Evolutionary conservation across 2,329 filamentous ascomycete species (phyloP).

Genomic region (Penicillium rolfsii): DNA sequence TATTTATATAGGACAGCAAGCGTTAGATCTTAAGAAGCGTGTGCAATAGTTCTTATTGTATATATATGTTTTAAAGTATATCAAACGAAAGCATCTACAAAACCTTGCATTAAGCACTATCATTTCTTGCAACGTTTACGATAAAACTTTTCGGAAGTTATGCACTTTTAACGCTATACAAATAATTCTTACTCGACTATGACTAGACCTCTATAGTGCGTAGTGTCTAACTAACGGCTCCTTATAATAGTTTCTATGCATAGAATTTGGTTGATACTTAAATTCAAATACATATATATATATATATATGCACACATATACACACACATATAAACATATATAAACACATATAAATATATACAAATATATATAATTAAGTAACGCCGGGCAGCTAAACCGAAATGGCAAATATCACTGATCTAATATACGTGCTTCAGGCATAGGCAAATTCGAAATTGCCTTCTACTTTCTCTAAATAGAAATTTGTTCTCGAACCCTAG

Average conservation of each 20-base stretch:
- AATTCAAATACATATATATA: neutral
- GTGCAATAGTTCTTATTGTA: slow-evolving; percentile 7
- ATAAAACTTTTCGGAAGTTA: slow-evolving; percentile 6
- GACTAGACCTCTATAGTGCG: neutral
- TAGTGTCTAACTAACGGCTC: neutral
- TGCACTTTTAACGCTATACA: slow-evolving; percentile 11
- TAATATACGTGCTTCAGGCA: too few species aligned
- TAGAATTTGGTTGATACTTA: neutral
- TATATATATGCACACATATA: too few species aligned
- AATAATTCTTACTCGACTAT: slow-evolving; percentile 1
- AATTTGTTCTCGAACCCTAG: too few species aligned
- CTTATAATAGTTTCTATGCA: neutral
- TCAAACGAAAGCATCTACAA: slow-evolving; percentile 16
- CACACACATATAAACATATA: too few species aligned
- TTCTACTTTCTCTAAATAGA: too few species aligned
- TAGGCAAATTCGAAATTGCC: too few species aligned
- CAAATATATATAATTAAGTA: too few species aligned
- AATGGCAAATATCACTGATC: too few species aligned
- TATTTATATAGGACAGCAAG: slow-evolving; percentile 11
- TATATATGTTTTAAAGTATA: slow-evolving; percentile 14
- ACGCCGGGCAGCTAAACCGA: too few species aligned
- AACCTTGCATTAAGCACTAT: slow-evolving; percentile 1
- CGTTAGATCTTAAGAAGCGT: slow-evolving; percentile 12
- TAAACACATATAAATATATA: neutral
- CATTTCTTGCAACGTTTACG: slow-evolving; percentile 9